phyloP scores from a whole-genome alignment of 176 grass and related monocot species.

The Musa beccarii region DNA sequence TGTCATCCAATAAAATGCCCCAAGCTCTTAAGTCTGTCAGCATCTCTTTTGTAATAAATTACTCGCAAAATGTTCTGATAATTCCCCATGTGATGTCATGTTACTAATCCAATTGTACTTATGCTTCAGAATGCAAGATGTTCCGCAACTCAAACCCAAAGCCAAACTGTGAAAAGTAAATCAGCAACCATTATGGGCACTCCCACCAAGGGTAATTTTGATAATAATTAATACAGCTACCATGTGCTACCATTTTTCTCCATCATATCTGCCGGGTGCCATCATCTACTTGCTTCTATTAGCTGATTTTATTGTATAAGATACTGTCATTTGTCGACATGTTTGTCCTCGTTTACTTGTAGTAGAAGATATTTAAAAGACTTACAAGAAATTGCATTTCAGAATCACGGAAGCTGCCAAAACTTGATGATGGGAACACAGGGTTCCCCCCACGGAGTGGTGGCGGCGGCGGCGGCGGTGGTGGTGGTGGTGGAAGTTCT shows the following conservation, averaged over 20 bases:
- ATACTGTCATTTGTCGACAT: no score
- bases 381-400: neutral
- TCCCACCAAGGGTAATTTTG: neutral
- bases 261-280: neutral
- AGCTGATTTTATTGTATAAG: neutral
- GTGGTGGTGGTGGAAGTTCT: constrained; percentile 1
- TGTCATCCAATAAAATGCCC: neutral
- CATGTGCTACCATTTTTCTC: neutral
- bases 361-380: neutral
- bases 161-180: neutral
- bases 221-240: neutral
- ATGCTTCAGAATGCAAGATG: constrained; percentile 4
- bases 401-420: neutral
- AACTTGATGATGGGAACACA: constrained; percentile 2
- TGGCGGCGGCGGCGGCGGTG: neutral
- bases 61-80: neutral
- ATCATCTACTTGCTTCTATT: neutral
- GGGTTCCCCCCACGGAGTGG: constrained; percentile 3
- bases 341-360: neutral
- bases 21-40: neutral
- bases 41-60: neutral
- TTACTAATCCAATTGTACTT: neutral
- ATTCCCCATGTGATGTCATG: neutral
- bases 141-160: neutral
- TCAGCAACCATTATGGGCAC: neutral